phyloP scores from a whole-genome alignment of 2,329 filamentous ascomycete species.

The Drechslerella coelobrocha region DNA sequence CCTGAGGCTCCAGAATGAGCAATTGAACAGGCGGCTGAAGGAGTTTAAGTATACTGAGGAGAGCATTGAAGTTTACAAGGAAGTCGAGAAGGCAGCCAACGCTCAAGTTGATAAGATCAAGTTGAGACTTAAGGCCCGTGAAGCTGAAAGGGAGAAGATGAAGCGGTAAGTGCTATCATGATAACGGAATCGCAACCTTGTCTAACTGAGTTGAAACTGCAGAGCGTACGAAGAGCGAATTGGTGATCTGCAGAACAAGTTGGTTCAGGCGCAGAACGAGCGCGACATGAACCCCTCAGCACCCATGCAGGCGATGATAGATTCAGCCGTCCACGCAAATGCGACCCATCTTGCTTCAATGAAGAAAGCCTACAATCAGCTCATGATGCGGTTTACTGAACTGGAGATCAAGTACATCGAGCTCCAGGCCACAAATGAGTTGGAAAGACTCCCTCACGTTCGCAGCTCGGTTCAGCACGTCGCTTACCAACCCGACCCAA shows the following conservation, averaged over 20 bases:
- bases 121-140: constrained; percentile 65
- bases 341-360: constrained; percentile 62
- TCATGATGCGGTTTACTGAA: constrained; percentile 63
- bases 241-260: constrained; percentile 59
- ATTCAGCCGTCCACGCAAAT: constrained; percentile 61
- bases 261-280: constrained; percentile 53
- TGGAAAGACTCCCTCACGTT: constrained; percentile 54
- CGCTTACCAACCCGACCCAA: constrained; percentile 36
- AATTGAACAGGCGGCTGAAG: constrained; percentile 68
- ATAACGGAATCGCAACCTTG: not conserved
- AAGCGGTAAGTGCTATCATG: constrained; percentile 54
- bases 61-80: constrained; percentile 66
- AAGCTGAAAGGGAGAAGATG: constrained; percentile 62
- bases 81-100: constrained; percentile 67
- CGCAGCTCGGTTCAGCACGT: constrained; percentile 12
- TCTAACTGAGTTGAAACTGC: constrained; percentile 2
- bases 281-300: constrained; percentile 55
- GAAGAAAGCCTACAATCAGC: constrained; percentile 63
- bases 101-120: constrained; percentile 67
- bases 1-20: constrained; percentile 67
- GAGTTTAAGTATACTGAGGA: constrained; percentile 70
- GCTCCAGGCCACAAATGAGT: constrained; percentile 57
- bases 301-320: constrained; percentile 61
- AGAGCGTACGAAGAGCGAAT: constrained; percentile 63
- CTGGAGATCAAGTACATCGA: constrained; percentile 61